Evolutionary conservation across 2,329 filamentous ascomycete species (phyloP), one percentile per base, ranked within the genome.

Genomic region (Diaporthe australafricana): DNA sequence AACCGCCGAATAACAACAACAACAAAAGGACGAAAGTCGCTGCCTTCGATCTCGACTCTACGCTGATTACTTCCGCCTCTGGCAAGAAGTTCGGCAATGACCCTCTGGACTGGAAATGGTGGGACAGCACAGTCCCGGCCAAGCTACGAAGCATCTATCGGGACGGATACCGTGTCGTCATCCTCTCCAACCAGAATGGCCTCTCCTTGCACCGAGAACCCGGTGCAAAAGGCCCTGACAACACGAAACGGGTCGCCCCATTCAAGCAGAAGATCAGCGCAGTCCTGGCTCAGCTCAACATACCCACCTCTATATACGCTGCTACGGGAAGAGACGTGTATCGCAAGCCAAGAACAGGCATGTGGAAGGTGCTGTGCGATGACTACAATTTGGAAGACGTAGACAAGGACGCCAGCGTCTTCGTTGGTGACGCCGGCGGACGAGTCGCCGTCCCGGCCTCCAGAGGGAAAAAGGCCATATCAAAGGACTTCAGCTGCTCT

Each of bases 71-170:
- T 1, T 93, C 94, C 0, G 87, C 90, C 5, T 97, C 95, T 0
- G 95, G 95, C 9, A 96, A 94, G 81, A 92, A 89, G 65, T 96
- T 96, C 78, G 87, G 90, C 3, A 87, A 88, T 66, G 89, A 91
- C 75, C 89, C 91, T 0, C 85, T 86, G 5, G 96, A 98, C 79
- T 99, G 96, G 96, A 94, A 94, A 80, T 99, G 96, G 96, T 98
- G 95, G 94, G 85, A 97, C 80, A 77, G 83, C 17, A 86, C 83
- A 22, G 93, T 98, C 0, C 94, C 94, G 1, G 82, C 81, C 0
- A 89, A 84, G 67, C 81, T 99, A 22, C 89, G 87, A 75, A 84
- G 91, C 72, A 85, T 98, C 2, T 88, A 94, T 77, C 75, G 82
- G 8, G 84, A 89, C 14, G 89, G 93, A 38, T 97, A 93, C 81